phyloP scores from a whole-genome alignment of 2,329 filamentous ascomycete species.

The Aspergillus thermomutatus region DNA sequence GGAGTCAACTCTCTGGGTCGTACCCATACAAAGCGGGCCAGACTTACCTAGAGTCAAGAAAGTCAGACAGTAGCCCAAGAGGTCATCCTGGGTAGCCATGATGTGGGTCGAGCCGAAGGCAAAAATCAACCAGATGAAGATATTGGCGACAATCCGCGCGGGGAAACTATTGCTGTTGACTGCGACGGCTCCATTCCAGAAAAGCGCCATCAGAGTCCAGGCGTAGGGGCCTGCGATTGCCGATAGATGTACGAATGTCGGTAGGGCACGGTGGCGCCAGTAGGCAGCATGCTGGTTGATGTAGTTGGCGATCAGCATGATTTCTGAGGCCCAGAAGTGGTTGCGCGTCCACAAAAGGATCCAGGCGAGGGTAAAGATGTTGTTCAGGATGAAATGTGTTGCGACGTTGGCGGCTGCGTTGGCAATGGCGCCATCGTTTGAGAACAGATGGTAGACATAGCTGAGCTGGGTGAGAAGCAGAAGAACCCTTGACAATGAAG shows the following conservation, averaged over 20 bases:
- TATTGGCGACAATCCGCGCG: conserved; percentile 77
- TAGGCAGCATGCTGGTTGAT: conserved; percentile 76
- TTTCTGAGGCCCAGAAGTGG: conserved; percentile 71
- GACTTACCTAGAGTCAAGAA: conserved; percentile 65
- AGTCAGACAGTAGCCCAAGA: conserved; percentile 75
- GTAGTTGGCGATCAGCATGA: conserved; percentile 76
- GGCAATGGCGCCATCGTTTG: conserved; percentile 59
- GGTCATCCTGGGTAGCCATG: conserved; percentile 67
- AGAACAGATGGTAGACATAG: conserved; percentile 76
- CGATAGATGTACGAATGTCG: conserved; percentile 72
- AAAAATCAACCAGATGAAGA: conserved; percentile 82
- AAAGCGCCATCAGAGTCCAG: conserved; percentile 82
- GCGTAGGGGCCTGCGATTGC: conserved; percentile 74
- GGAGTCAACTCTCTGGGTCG: not conserved
- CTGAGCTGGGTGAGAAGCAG: conserved; percentile 72
- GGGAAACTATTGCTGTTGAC: conserved; percentile 65
- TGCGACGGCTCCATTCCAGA: conserved; percentile 85
- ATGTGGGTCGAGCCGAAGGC: conserved; percentile 76
- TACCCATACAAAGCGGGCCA: not conserved
- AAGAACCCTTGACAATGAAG: conserved; percentile 53
- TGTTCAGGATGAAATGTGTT: conserved; percentile 81
- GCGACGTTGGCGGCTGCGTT: conserved; percentile 73
- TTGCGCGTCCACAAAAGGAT: conserved; percentile 77
- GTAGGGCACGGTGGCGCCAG: conserved; percentile 71
- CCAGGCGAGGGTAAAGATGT: conserved; percentile 77